Evolutionary conservation across 495 filamentous ascomycete species (phyloP), one percentile per base, ranked within the genome.

Genomic region (Aspergillus bridgeri): DNA sequence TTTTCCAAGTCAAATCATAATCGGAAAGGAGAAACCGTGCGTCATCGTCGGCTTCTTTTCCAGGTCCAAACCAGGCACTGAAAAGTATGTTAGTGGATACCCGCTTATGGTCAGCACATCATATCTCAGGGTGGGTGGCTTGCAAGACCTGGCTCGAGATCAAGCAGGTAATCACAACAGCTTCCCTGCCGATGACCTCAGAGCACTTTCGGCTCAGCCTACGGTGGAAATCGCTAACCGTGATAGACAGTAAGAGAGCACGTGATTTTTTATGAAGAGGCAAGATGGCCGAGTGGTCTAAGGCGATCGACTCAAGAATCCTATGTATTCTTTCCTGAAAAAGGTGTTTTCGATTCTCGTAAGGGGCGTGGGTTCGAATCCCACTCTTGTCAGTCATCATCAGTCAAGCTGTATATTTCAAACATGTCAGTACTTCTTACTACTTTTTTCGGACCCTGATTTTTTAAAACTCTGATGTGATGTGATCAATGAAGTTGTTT

Each of bases 321-420:
- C 7, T 27, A 7, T n/a, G 25, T 7, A 27, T 27, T 27, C 25
- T 27, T 27, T 27, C 25, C 7, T 27, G 25, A 27, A 27, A 27
- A 27, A 27, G 25, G 29, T 33, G 29, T 33, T 27, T 27, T 33
- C 29, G 4, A 33, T 2, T 55, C 53, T 48, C 53, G 53, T 33
- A 55, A 55, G 53, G 42, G 53, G 53, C 53, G 53, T 55, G 53
- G 53, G n/a, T n/a, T 55, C 53, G 47, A 55, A 48, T 55, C 53
- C 53, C 53, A 55, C 53, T 55, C 53, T 55, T 44, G 53, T 55
- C 53, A 55, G 25, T 27, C 25, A 27, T 3, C 25, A 4, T 27
- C n/a, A n/a, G n/a, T n/a, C n/a, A n/a, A n/a, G n/a, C n/a, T n/a
- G n/a, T n/a, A n/a, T n/a, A n/a, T n/a, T n/a, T n/a, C n/a, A n/a